Percentiles rank a stretch among this genome's conserved stretches.
Conservation (phyloP, 1,284 basidiomycete species). For the Sanghuangporus baumii region DNA sequence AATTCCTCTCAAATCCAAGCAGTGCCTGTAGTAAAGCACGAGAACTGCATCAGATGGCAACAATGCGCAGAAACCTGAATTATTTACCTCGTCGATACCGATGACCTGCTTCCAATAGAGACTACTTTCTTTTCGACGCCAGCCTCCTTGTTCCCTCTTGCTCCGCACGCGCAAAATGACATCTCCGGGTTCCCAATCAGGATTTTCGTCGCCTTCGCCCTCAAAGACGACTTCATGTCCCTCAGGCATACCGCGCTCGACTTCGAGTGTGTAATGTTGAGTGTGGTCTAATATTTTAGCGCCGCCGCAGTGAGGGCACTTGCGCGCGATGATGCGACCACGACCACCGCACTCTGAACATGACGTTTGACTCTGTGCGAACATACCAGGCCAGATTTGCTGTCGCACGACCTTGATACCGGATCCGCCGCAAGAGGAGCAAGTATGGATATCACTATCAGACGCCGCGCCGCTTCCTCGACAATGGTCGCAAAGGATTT, state of each 20-base stretch:
- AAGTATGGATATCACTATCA: conserved; percentile 79
- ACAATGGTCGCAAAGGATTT: conserved; percentile 89
- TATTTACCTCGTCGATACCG: conserved; percentile 77
- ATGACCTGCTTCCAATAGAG: conserved; percentile 89
- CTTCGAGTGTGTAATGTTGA: conserved; percentile 75
- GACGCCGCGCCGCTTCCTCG: conserved; percentile 88
- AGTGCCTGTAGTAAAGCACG: conserved; percentile 48
- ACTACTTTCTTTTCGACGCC: conserved; percentile 82
- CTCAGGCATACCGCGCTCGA: conserved; percentile 86
- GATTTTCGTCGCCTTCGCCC: conserved; percentile 89
- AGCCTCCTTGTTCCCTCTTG: conserved; percentile 69
- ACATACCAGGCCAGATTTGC: conserved; percentile 95
- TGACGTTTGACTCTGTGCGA: conserved; percentile 73
- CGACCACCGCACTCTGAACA: conserved; percentile 78
- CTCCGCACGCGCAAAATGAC: conserved; percentile 80
- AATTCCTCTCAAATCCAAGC: conserved; percentile 76
- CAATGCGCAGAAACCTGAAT: neutral
- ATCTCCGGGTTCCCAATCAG: conserved; percentile 91
- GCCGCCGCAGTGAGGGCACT: conserved; percentile 80
- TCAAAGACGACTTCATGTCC: conserved; percentile 89
- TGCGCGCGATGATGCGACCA: conserved; percentile 69
- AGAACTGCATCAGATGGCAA: conserved; percentile 5
- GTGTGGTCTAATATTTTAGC: conserved; percentile 80
- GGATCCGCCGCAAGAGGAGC: conserved; percentile 74
- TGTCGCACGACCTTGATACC: conserved; percentile 84